A percentile compares a stretch with the other conserved stretches of the same genome.
These are phyloP conservation scores for Funneliformis caledonium DNA, from an alignment of 371 early-diverging fungal species.

Conservation along the genomic window DNA sequence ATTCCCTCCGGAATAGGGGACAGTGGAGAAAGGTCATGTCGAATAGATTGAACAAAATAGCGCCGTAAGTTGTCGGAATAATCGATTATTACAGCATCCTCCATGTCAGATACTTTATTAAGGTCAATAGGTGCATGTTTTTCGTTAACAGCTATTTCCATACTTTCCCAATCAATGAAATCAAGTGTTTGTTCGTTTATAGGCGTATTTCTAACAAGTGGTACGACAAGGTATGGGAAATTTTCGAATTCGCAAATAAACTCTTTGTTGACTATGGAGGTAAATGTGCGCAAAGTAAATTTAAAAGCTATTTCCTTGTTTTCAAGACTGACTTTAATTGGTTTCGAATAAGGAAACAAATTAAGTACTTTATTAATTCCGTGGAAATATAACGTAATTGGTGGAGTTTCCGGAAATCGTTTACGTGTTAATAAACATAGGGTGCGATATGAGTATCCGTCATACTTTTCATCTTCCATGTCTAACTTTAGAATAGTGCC, in stretches of 20 bases:
- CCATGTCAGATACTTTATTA: constrained; percentile 38
- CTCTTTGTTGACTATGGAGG: constrained; percentile 57
- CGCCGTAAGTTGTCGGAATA: constrained; percentile 57
- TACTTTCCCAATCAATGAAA: constrained; percentile 65
- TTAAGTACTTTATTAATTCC: constrained; percentile 45
- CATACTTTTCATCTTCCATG: constrained; percentile 42
- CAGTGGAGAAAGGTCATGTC: constrained; percentile 51
- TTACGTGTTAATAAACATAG: constrained; percentile 57
- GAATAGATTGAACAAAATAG: constrained; percentile 59
- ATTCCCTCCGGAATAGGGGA: constrained; percentile 47
- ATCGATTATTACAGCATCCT: constrained; percentile 60
- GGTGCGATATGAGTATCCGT: constrained; percentile 51
- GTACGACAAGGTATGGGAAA: constrained; percentile 65
- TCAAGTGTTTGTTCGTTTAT: constrained; percentile 37
- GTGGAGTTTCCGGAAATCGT: constrained; percentile 52
- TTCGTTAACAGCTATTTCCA: constrained; percentile 43
- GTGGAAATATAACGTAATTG: constrained; percentile 53
- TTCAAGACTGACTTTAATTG: constrained; percentile 46
- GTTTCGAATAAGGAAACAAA: constrained; percentile 19
- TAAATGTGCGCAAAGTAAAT: constrained; percentile 57
- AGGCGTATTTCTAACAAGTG: constrained; percentile 45
- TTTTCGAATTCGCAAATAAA: constrained; percentile 58
- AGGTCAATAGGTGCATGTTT: constrained; percentile 31
- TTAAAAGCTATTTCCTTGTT: constrained; percentile 51
- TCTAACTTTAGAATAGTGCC: constrained; percentile 39